Evolutionary conservation across 345 rosid genomes (phyloP).

Genomic region (Ricinus communis): DNA sequence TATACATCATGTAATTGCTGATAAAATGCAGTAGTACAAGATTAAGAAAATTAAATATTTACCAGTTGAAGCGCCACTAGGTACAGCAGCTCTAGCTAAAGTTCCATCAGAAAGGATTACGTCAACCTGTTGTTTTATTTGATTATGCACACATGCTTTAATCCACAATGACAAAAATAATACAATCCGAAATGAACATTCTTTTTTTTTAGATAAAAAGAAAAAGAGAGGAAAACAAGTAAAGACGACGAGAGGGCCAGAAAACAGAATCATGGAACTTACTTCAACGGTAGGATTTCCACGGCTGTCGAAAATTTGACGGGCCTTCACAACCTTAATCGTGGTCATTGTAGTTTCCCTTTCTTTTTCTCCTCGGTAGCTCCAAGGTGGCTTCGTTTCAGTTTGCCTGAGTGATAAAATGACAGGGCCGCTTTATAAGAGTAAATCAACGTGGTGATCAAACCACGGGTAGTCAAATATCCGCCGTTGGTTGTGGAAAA

Average conservation of each 20-base stretch:
- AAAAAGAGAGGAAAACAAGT: no score
- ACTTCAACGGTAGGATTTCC: conserved; percentile 99
- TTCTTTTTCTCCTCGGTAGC: neutral
- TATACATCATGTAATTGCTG: no score
- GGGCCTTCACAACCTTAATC: conserved; percentile 63
- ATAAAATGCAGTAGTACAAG: no score
- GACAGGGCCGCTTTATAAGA: no score
- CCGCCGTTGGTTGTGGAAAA: conserved; percentile 21
- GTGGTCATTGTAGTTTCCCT: conserved; percentile 30
- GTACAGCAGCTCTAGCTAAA: conserved; percentile 81
- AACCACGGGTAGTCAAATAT: neutral
- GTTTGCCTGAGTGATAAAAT: no score
- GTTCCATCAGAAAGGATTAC: conserved; percentile 51
- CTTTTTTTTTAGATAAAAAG: neutral
- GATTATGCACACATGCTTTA: no score
- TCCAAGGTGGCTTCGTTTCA: neutral
- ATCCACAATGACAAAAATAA: neutral
- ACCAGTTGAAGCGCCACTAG: conserved; percentile 99
- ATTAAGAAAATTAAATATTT: conserved; percentile 17
- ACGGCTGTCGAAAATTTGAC: conserved; percentile 99
- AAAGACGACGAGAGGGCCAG: conserved; percentile 16
- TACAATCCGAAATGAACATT: neutral
- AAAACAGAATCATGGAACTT: no score
- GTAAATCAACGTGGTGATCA: neutral
- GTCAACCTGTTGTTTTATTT: conserved; percentile 59